Conservation (phyloP, 202 grass and related monocot species). For the Brachypodium distachyon region DNA sequence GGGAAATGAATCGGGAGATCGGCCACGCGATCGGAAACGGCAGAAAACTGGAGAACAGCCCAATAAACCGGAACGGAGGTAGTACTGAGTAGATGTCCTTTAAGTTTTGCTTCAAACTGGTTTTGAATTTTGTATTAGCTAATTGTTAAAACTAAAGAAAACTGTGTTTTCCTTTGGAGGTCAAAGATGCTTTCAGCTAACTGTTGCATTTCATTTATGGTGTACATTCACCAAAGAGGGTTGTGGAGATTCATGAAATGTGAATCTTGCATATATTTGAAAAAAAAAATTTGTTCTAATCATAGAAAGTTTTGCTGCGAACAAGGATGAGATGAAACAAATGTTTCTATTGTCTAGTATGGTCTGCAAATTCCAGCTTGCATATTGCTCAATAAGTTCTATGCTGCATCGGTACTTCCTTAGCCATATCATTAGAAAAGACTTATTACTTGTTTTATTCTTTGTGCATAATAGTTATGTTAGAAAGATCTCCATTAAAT, state of each 20-base stretch:
- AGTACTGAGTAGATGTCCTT: too few species aligned
- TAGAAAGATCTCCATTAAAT: not conserved
- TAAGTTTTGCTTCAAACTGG: too few species aligned
- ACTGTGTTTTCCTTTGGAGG: not conserved
- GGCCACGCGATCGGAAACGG: too few species aligned
- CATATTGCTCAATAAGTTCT: not conserved
- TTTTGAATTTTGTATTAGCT: too few species aligned
- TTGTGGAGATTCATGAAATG: not conserved
- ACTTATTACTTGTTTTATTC: not conserved
- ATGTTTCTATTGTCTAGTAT: not conserved
- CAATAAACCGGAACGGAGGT: too few species aligned
- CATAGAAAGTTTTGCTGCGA: not conserved
- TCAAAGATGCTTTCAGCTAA: not conserved
- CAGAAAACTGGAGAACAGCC: too few species aligned
- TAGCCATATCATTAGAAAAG: not conserved
- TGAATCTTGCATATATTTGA: not conserved
- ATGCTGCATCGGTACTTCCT: not conserved
- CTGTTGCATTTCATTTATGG: not conserved
- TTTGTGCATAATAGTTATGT: not conserved
- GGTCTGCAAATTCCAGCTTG: not conserved
- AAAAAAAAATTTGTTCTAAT: not conserved
- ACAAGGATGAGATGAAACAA: not conserved
- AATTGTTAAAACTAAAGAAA: not conserved
- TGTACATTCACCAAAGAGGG: not conserved
- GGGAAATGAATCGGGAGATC: too few species aligned